These are phyloP conservation scores for Sambucus nigra DNA, from an alignment of 129 eudicot genomes.

Conservation along the genomic window DNA sequence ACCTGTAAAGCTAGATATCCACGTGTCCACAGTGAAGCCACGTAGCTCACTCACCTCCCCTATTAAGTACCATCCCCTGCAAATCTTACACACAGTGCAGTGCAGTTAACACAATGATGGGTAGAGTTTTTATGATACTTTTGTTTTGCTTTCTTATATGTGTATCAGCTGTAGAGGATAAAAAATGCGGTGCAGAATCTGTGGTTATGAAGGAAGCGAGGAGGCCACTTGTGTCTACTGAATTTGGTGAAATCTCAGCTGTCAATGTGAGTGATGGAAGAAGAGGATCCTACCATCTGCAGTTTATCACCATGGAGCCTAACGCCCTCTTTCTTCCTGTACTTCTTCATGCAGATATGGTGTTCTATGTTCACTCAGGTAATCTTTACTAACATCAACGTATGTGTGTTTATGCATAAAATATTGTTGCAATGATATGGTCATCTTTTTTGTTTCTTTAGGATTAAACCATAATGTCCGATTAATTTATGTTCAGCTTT, in stretches of 20 bases:
- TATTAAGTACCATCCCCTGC: slow-evolving; percentile 1
- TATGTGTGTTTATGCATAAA: too few species aligned
- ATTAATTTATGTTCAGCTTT: neutral
- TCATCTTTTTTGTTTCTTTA: neutral
- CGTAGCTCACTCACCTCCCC: slow-evolving; percentile 11
- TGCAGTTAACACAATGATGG: neutral
- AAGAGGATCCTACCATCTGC: slow-evolving; percentile 52
- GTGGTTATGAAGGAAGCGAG: slow-evolving; percentile 46
- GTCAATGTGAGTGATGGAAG: slow-evolving; percentile 34
- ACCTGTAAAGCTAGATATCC: slow-evolving; percentile 4
- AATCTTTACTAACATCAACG: neutral
- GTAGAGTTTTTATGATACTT: neutral
- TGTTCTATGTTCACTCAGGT: slow-evolving; percentile 88
- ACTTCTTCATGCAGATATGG: slow-evolving; percentile 62
- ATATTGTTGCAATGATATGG: neutral
- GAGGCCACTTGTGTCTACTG: slow-evolving; percentile 34
- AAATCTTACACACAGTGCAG: neutral
- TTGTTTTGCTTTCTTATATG: neutral
- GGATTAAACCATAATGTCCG: neutral
- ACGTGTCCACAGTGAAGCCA: slow-evolving; percentile 34
- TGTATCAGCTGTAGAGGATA: neutral
- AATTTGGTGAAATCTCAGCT: slow-evolving; percentile 56
- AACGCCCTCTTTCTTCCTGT: slow-evolving; percentile 65
- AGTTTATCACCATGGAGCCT: slow-evolving; percentile 67
- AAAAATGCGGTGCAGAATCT: slow-evolving; percentile 11